Base-by-base conservation (phyloP, 768 basidiomycete genomes). In the Mycena leptocephala region DNA sequence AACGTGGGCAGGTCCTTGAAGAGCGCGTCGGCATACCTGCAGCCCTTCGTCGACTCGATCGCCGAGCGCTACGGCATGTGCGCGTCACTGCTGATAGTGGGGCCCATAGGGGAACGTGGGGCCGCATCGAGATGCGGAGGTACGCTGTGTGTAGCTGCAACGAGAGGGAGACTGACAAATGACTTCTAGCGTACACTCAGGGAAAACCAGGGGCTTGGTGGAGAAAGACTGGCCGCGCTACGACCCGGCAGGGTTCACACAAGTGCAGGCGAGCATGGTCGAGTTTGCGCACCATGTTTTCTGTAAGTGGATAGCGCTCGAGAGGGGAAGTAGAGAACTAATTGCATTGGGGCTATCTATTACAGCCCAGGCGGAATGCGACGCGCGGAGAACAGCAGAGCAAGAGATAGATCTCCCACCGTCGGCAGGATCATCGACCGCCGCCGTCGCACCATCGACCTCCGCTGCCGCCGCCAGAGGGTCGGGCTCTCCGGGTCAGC, bases 101-200 rank as follows among this genome's bases (percentile, higher is more conserved):
- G 64, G 6, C 64, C 64, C 6, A 51, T 66, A 3, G 64, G 64
- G 30, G 46, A 48, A 9, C 26, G 20, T 6, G 33, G n/a, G 64
- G 64, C 8, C 43, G 32, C 2, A 48, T 66, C 33, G 64, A 66
- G 30, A 51, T 66, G 64, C 43, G 64, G 10, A 66, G 64, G 64
- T 66, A 30, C n/a, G 46, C 13, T 24, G 5, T 37, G 3, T 22
- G n/a, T n/a, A 30, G 4, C 18, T 43, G 9, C 13, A 4, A 11
- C 26, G n/a, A n/a, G n/a, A 5, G 24, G 8, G 43, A 18, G 7
- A 24, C 39, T 46, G 63, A 64, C 8, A 6, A 32, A 26, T 28
- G n/a, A 8, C 14, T 62, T 3, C 24, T 13, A 66, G 64, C 16
- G 46, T 66, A 13, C 64, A 66, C n/a, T 18, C 64, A 32, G 64